Conservation (phyloP, 305 asterid genomes). For the Fraxinus sp. region DNA sequence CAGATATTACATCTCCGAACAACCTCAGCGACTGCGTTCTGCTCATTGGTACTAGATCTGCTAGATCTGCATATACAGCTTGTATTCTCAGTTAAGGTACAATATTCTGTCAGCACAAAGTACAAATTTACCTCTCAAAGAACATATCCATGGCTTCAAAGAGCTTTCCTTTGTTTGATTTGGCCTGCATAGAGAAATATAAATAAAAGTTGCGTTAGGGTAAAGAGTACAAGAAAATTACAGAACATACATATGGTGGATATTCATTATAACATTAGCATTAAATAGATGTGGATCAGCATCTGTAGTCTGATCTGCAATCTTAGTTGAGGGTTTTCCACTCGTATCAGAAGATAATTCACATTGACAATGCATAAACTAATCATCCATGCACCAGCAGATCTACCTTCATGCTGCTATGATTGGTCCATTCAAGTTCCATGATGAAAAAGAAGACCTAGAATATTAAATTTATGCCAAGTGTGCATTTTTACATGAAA, state of each 20-base stretch:
- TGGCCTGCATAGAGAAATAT: constrained; percentile 58
- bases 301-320: constrained; percentile 19
- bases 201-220: constrained; percentile 3
- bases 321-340: constrained; percentile 11
- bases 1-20: constrained; percentile 82
- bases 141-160: constrained; percentile 87
- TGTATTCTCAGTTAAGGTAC: constrained; percentile 26
- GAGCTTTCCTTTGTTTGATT: constrained; percentile 72
- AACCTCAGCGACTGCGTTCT: constrained; percentile 55
- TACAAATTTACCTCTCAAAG: constrained; percentile 70
- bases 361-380: constrained; percentile 11
- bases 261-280: constrained; percentile 13
- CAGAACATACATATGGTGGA: constrained; percentile 13
- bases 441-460: constrained; percentile 11
- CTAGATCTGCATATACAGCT: constrained; percentile 58
- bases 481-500: background rate
- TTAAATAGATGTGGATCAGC: constrained; percentile 6
- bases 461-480: constrained; percentile 18
- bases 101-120: constrained; percentile 16
- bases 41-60: constrained; percentile 61
- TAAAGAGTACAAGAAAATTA: constrained; percentile 4
- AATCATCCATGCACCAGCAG: constrained; percentile 19
- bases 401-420: constrained; percentile 16
- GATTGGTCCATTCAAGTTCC: constrained; percentile 25
- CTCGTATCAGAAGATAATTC: constrained; percentile 11